Base-by-base conservation (phyloP, 1,284 basidiomycete genomes). In the Hypsizygus ulmarius region DNA sequence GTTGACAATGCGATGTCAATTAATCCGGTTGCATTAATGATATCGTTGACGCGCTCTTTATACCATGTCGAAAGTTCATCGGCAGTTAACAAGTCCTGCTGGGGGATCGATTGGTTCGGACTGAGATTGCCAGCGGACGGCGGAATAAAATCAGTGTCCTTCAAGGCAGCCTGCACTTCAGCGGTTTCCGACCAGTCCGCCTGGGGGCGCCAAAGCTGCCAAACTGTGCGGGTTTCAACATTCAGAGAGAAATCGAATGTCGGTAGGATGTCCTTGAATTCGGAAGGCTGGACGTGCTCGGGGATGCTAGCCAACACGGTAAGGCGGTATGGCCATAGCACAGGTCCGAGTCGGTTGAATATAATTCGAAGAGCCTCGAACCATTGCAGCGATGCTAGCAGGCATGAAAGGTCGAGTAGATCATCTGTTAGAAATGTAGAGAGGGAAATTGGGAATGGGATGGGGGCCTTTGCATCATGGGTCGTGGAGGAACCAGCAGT, bases 1-100 rank as follows among this genome's bases (percentile, higher is more conserved):
- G 88, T 75, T 8, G 81, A 78, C 11, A 97, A 74, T 11, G 93
- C 90, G 19, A 82, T 65, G 58, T 94, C 89, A 27, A 93, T 70
- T 66, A 93, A 79, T 0, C 93, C 92, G 0, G 85, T 84, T 1
- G 73, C 71, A 8, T 71, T 62, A 39, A 93, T 78, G 45, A 93
- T 77, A 27, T 59, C 55, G 35, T 84, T 71, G 19, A 90, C 81
- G 27, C 84, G 82, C 1, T 55, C 55, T 51, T 70, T 76, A 69
- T 95, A 97, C 93, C 92, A 97, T 12, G 64, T 51, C 4, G 79
- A 69, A 1, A 96, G 70, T 28, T 81, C 78, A 14, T 62, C 62
- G 28, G 61, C 56, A 30, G 69, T 59, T 4, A 73, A 53, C 1
- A 64, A 63, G 10, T 62, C 56, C 5, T 40, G 39, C 11, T 58